Evolutionary conservation across 108 stramenopile species (phyloP).

Genomic region (Parmales sp.): DNA sequence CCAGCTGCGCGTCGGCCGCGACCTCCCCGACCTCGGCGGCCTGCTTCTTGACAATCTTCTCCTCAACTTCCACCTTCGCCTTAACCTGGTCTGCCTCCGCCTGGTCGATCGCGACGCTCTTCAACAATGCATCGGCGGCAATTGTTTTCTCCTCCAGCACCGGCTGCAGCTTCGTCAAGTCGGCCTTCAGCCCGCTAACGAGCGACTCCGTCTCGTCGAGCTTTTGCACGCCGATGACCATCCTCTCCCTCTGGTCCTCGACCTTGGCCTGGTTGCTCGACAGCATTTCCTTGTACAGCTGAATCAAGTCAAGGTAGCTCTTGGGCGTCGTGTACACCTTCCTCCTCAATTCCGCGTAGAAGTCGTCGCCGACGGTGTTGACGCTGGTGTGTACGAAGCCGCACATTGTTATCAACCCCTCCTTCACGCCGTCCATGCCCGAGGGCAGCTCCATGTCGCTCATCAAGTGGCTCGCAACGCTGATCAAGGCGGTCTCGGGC

Average conservation of each 20-base stretch:
- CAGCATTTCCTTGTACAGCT: conserved; percentile 38
- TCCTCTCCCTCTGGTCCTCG: conserved; percentile 30
- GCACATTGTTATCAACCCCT: conserved; percentile 31
- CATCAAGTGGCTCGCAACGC: conserved; percentile 41
- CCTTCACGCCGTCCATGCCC: conserved; percentile 20
- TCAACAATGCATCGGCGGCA: conserved; percentile 39
- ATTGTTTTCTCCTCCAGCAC: conserved; percentile 36
- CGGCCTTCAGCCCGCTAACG: conserved; percentile 42
- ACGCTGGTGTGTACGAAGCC: conserved; percentile 39
- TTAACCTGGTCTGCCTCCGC: conserved; percentile 32
- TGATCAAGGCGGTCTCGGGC: conserved; percentile 44
- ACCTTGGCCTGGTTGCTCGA: conserved; percentile 26
- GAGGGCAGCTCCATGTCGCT: conserved; percentile 24
- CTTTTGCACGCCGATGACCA: conserved; percentile 44
- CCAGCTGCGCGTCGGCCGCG: conserved; percentile 47
- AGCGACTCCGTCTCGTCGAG: conserved; percentile 45
- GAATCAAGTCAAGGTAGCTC: conserved; percentile 55
- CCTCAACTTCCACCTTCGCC: conserved; percentile 33
- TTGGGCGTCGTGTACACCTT: conserved; percentile 60
- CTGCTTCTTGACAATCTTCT: conserved; percentile 38
- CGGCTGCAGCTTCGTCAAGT: conserved; percentile 41
- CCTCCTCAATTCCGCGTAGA: conserved; percentile 42
- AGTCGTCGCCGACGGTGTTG: conserved; percentile 24
- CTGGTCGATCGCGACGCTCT: conserved; percentile 29
- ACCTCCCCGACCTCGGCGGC: conserved; percentile 41